Evolutionary conservation across 2,329 filamentous ascomycete species (phyloP).

Genomic region (Tolypocladium ophioglossoides): DNA sequence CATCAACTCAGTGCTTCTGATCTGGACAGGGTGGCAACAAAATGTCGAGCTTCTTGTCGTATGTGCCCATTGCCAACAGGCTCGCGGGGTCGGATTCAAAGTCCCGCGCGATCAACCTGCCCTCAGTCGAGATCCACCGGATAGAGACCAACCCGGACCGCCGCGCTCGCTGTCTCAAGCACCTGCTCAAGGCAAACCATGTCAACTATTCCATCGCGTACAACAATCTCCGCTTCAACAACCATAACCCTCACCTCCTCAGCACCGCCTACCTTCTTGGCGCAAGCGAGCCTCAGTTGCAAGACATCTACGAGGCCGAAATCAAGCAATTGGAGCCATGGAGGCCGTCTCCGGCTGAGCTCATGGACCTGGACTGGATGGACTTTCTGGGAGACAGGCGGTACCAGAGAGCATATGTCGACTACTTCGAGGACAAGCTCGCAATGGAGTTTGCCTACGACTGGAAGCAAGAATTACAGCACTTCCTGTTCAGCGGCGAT

Average conservation of each 20-base stretch:
- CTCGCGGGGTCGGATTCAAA: slow-evolving; percentile 13
- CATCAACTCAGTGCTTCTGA: background rate
- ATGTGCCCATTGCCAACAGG: slow-evolving; percentile 18
- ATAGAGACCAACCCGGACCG: slow-evolving; percentile 75
- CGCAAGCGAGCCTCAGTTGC: slow-evolving; percentile 60
- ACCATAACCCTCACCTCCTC: slow-evolving; percentile 74
- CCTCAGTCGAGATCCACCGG: slow-evolving; percentile 62
- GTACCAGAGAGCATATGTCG: slow-evolving; percentile 84
- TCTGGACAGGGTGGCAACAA: background rate
- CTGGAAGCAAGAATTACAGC: slow-evolving; percentile 66
- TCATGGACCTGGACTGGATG: slow-evolving; percentile 75
- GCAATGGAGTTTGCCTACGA: slow-evolving; percentile 65
- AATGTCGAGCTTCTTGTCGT: slow-evolving; percentile 25
- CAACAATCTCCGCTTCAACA: slow-evolving; percentile 64
- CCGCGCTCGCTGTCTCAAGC: slow-evolving; percentile 72
- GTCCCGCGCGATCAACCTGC: slow-evolving; percentile 40
- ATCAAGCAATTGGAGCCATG: slow-evolving; percentile 65
- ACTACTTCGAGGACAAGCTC: slow-evolving; percentile 91
- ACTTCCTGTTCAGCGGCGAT: slow-evolving; percentile 66
- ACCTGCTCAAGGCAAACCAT: slow-evolving; percentile 86
- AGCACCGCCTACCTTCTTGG: slow-evolving; percentile 80
- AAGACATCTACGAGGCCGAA: slow-evolving; percentile 71
- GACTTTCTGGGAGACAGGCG: slow-evolving; percentile 68
- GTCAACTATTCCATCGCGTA: slow-evolving; percentile 79
- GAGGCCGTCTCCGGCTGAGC: slow-evolving; percentile 74